A percentile compares a stretch with the other conserved stretches of the same genome.
Evolutionary conservation across 306 rosid species (phyloP).

Genomic region (Vigna trinervia): DNA sequence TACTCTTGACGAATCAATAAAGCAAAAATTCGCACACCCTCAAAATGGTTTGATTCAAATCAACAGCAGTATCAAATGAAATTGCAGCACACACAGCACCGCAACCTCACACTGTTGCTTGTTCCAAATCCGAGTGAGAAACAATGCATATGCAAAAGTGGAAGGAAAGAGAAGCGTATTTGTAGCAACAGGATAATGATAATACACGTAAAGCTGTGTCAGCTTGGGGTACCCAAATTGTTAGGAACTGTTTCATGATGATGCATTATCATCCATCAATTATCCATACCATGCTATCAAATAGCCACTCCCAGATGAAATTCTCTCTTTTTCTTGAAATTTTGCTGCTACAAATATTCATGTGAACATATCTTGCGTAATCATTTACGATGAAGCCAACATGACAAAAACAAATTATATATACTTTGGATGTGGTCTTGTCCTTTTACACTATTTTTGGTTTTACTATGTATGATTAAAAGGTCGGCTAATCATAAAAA

Average conservation of each 20-base stretch:
- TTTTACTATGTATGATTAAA: background rate
- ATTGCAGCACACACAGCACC: background rate
- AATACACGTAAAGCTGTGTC: slow-evolving; percentile 16
- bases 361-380: background rate
- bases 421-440: background rate
- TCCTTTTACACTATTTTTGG: background rate
- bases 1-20: background rate
- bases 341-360: background rate
- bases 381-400: background rate
- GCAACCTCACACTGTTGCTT: background rate
- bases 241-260: slow-evolving; percentile 9
- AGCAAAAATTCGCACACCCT: background rate
- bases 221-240: background rate
- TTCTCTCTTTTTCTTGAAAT: background rate
- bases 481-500: background rate
- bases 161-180: background rate
- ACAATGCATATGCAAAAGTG: background rate
- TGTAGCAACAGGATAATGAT: slow-evolving; percentile 6
- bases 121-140: background rate
- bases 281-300: background rate
- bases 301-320: background rate
- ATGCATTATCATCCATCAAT: background rate
- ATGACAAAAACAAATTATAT: background rate
- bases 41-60: background rate
- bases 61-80: background rate